Percentiles rank a stretch among this genome's conserved stretches.
Conservation (phyloP, 2,329 filamentous ascomycete genomes). For the Colletotrichum melonis region DNA sequence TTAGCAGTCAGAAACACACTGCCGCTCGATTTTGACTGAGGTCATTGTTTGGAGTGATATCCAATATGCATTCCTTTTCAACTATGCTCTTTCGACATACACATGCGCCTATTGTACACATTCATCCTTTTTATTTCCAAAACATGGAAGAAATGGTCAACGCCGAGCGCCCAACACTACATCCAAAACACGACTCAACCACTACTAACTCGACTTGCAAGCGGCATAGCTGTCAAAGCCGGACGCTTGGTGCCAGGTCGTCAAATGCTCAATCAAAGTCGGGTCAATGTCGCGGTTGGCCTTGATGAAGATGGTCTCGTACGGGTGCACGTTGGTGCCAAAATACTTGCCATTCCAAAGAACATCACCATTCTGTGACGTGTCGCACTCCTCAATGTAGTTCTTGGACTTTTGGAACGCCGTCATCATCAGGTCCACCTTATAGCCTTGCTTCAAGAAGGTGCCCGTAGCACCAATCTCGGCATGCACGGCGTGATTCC, state of each 20-base stretch:
- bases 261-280: slow-evolving; percentile 41
- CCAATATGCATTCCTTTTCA: neutral
- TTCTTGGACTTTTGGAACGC: slow-evolving; percentile 40
- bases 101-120: neutral
- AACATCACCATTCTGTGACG: slow-evolving; percentile 40
- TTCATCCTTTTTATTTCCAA: neutral
- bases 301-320: slow-evolving; percentile 52
- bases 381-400: slow-evolving; percentile 32
- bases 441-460: slow-evolving; percentile 45
- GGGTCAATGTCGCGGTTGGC: slow-evolving; percentile 46
- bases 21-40: too few relatives aligned
- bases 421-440: slow-evolving; percentile 48
- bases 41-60: neutral
- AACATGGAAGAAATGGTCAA: neutral
- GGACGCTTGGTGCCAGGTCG: slow-evolving; percentile 43
- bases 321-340: slow-evolving; percentile 49
- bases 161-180: neutral
- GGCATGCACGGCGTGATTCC: slow-evolving; percentile 42
- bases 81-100: neutral
- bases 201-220: slow-evolving; percentile 26
- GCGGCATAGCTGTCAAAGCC: slow-evolving; percentile 42
- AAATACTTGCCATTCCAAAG: slow-evolving; percentile 44
- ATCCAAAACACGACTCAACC: neutral
- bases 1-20: too few relatives aligned
- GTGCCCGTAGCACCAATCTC: slow-evolving; percentile 46